These are phyloP conservation scores for Aspergillus novoparasiticus DNA, from an alignment of 2,329 filamentous ascomycete species.

Conservation along the genomic window DNA sequence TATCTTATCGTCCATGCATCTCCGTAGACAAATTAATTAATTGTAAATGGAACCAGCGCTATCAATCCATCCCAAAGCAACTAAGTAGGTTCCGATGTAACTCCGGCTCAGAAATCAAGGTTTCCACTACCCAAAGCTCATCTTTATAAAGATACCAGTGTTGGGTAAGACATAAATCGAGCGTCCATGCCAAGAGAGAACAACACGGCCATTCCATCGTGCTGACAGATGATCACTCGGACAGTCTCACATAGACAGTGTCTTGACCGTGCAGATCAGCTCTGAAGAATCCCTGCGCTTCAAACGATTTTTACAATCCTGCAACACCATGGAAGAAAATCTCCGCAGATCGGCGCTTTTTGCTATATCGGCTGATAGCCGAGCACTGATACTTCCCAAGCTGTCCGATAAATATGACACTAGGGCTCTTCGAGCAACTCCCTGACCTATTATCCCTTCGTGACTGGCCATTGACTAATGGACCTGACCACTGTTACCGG, in stretches of 20 bases:
- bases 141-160: background rate
- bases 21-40: background rate
- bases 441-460: background rate
- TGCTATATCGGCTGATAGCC: background rate
- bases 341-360: background rate
- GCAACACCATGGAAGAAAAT: background rate
- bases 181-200: background rate
- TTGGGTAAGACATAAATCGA: background rate
- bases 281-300: background rate
- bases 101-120: background rate
- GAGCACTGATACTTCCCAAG: background rate
- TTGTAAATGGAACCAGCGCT: background rate
- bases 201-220: background rate
- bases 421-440: background rate
- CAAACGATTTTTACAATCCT: background rate
- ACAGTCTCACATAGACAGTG: background rate
- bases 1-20: background rate
- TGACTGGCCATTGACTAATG: background rate
- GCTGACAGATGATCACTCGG: background rate
- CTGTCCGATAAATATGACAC: background rate
- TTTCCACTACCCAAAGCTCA: background rate
- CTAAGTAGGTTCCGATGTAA: background rate
- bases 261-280: background rate
- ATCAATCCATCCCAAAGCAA: background rate
- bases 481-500: background rate